Conservation (phyloP, 225 moss, liverwort and hornwort species). For the Physcomitrium patens region DNA sequence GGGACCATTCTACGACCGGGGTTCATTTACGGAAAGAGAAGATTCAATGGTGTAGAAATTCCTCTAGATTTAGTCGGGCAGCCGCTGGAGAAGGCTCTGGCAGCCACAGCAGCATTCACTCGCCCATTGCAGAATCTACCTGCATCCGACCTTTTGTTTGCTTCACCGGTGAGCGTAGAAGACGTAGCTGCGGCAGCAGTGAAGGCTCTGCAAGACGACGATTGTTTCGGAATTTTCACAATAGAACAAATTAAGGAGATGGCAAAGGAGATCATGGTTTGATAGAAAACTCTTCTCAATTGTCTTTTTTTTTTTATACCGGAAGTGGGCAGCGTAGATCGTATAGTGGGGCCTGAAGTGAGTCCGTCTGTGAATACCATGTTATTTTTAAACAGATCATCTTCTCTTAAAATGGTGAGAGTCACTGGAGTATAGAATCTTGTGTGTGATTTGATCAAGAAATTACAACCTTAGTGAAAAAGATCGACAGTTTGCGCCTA, state of each 20-base stretch:
- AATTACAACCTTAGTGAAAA: too few species aligned
- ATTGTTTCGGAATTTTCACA: slow-evolving; percentile 67
- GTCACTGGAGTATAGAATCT: too few species aligned
- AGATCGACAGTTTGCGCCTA: too few species aligned
- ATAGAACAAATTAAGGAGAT: slow-evolving; percentile 91
- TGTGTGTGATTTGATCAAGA: too few species aligned
- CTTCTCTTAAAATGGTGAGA: too few species aligned
- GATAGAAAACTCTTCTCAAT: too few species aligned
- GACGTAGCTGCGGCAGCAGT: slow-evolving; percentile 83
- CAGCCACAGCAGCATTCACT: slow-evolving; percentile 59
- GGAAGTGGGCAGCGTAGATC: too few species aligned
- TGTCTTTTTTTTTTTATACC: too few species aligned
- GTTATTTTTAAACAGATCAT: too few species aligned
- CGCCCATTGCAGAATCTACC: slow-evolving; percentile 73
- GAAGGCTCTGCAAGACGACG: slow-evolving; percentile 71
- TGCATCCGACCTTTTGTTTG: slow-evolving; percentile 78
- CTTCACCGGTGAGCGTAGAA: slow-evolving; percentile 76
- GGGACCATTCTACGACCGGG: slow-evolving; percentile 86
- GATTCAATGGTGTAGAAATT: slow-evolving; percentile 81
- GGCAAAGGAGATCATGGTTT: slow-evolving; percentile 39
- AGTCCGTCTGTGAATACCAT: too few species aligned
- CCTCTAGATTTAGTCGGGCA: slow-evolving; percentile 71
- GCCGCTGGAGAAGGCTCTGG: slow-evolving; percentile 68
- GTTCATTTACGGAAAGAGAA: slow-evolving; percentile 81
- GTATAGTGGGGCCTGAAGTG: too few species aligned